phyloP scores from a whole-genome alignment of 192 early-diverging fungal genomes.

The Cetraspora pellucida region DNA sequence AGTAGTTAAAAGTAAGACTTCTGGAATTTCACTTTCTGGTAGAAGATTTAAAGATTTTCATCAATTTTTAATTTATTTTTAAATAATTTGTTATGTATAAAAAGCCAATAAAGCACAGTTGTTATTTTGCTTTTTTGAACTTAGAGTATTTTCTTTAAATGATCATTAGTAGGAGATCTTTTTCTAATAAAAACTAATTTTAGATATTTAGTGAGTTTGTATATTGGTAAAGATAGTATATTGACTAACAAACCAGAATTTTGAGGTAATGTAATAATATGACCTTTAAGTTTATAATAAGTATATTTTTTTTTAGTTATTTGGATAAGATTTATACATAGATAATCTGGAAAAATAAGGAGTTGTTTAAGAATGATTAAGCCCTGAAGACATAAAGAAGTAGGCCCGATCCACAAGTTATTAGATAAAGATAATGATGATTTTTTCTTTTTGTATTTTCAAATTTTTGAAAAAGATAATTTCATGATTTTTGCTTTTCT shows the following conservation, averaged over 20 bases:
- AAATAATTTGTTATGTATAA: neutral
- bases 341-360: neutral
- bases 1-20: neutral
- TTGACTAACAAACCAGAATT: neutral
- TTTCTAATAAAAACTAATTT: neutral
- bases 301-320: neutral
- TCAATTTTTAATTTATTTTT: neutral
- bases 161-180: neutral
- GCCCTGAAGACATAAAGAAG: neutral
- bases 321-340: neutral
- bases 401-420: neutral
- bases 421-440: neutral
- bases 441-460: no score
- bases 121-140: neutral
- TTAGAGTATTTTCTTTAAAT: neutral
- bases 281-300: neutral
- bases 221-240: neutral
- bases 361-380: neutral
- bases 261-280: neutral
- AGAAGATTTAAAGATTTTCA: neutral
- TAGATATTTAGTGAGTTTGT: neutral
- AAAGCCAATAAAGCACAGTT: neutral
- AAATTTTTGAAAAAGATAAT: no score
- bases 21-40: neutral
- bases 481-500: no score